Conservation (phyloP, 192 early-diverging fungal species). For the Coemansia pectinata region DNA sequence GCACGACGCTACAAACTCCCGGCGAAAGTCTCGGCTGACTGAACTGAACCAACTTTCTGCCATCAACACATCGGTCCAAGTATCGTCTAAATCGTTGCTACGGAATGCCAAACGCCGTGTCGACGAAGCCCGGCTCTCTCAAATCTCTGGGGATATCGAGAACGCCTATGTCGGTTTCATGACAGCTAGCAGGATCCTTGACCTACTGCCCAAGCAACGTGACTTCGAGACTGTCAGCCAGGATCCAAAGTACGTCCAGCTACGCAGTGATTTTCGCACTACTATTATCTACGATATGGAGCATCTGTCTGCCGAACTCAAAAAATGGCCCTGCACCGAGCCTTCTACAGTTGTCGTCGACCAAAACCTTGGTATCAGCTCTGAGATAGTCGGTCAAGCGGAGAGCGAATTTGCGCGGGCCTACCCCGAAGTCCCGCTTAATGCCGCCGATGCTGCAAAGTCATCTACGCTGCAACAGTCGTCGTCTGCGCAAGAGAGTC, state of each 20-base stretch:
- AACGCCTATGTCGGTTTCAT: conserved; percentile 45
- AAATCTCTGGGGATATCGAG: conserved; percentile 22
- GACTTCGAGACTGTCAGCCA: conserved; percentile 46
- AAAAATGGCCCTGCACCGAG: conserved; percentile 36
- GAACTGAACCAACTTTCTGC: conserved; percentile 28
- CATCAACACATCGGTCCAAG: conserved; percentile 25
- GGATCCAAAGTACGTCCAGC: conserved; percentile 48
- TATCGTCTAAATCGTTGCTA: conserved; percentile 27
- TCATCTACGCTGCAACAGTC: not conserved
- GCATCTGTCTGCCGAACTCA: conserved; percentile 14
- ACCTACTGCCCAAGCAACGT: conserved; percentile 43
- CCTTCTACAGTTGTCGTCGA: not conserved
- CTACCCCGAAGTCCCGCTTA: conserved; percentile 27
- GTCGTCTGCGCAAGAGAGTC: not conserved
- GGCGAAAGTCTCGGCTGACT: conserved; percentile 22
- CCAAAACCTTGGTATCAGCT: conserved; percentile 9
- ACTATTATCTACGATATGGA: conserved; percentile 28
- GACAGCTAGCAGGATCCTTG: conserved; percentile 53
- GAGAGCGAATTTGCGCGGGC: conserved; percentile 48
- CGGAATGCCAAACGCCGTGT: conserved; percentile 28
- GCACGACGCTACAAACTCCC: not conserved
- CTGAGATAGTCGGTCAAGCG: conserved; percentile 51
- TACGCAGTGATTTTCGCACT: conserved; percentile 42
- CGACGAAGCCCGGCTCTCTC: conserved; percentile 24
- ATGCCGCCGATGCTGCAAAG: not conserved